Conservation (phyloP, 495 filamentous ascomycete species). For the Articulospora tetracladia region DNA sequence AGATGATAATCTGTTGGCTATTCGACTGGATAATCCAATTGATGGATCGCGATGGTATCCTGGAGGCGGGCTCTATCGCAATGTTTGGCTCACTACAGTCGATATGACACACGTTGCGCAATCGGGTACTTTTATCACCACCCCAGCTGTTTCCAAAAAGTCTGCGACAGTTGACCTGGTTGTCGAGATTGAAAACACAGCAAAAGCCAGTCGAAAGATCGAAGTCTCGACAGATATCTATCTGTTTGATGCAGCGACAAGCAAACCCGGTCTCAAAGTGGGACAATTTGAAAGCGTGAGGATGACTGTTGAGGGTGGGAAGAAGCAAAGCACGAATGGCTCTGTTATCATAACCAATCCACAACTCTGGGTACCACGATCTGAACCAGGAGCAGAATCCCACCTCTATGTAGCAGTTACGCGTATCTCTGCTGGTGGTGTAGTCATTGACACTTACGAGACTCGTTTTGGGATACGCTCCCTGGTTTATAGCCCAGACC, state of each 20-base stretch:
- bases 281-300: slow-evolving; percentile 1
- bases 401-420: slow-evolving; percentile 43
- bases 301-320: slow-evolving; percentile 26
- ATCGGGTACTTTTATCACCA: slow-evolving; percentile 41
- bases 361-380: slow-evolving; percentile 39
- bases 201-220: slow-evolving; percentile 8
- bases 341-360: slow-evolving; percentile 34
- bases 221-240: slow-evolving; percentile 2
- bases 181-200: slow-evolving; percentile 38
- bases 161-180: slow-evolving; percentile 36
- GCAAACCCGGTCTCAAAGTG: neutral
- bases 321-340: slow-evolving; percentile 29
- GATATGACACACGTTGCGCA: slow-evolving; percentile 37
- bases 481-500: slow-evolving; percentile 31
- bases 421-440: slow-evolving; percentile 19
- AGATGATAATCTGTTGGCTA: slow-evolving; percentile 37
- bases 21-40: slow-evolving; percentile 41
- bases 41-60: slow-evolving; percentile 47
- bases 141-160: slow-evolving; percentile 30
- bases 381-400: slow-evolving; percentile 32
- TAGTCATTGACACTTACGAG: slow-evolving; percentile 38
- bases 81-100: slow-evolving; percentile 44
- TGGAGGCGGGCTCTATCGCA: slow-evolving; percentile 45
- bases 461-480: slow-evolving; percentile 45
- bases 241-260: neutral